Conservation (phyloP, 768 basidiomycete genomes). For the Austroboletus eburneus region DNA sequence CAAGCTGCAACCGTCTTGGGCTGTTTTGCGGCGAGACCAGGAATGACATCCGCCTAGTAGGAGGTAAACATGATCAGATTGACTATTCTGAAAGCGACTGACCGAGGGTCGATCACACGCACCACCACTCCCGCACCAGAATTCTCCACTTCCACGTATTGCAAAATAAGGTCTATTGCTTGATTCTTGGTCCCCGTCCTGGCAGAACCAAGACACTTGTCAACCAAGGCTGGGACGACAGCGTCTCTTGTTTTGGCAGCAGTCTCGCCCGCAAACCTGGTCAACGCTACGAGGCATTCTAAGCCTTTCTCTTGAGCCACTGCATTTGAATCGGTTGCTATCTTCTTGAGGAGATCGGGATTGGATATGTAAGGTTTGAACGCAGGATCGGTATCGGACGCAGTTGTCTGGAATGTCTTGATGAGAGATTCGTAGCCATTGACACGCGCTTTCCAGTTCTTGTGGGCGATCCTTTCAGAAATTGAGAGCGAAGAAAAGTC, state of each 20-base stretch:
- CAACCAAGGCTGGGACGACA: conserved; percentile 88
- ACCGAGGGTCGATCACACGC: conserved; percentile 38
- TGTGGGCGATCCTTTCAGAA: conserved; percentile 80
- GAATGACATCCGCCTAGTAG: conserved; percentile 67
- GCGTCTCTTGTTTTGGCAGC: conserved; percentile 75
- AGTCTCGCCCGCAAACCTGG: conserved; percentile 89
- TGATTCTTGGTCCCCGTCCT: conserved; percentile 88
- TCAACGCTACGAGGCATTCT: conserved; percentile 79
- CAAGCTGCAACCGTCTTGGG: conserved; percentile 88
- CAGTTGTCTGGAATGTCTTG: conserved; percentile 83
- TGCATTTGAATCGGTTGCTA: conserved; percentile 87
- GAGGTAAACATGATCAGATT: conserved; percentile 25
- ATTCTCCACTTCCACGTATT: conserved; percentile 95
- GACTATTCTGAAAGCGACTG: conserved; percentile 24
- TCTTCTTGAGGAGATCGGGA: conserved; percentile 76
- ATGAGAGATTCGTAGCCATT: conserved; percentile 87
- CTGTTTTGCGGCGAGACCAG: conserved; percentile 86
- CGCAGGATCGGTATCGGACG: conserved; percentile 89
- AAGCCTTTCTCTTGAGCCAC: conserved; percentile 98
- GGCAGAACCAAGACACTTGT: conserved; percentile 91
- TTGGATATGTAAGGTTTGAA: conserved; percentile 87
- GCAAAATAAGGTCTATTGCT: conserved; percentile 77
- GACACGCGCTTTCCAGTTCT: conserved; percentile 99
- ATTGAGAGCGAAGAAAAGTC: conserved; percentile 82
- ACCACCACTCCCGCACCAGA: conserved; percentile 83